These are phyloP conservation scores for Tripterygium wilfordii DNA, from an alignment of 177 flowering plant genomes.

Conservation along the genomic window DNA sequence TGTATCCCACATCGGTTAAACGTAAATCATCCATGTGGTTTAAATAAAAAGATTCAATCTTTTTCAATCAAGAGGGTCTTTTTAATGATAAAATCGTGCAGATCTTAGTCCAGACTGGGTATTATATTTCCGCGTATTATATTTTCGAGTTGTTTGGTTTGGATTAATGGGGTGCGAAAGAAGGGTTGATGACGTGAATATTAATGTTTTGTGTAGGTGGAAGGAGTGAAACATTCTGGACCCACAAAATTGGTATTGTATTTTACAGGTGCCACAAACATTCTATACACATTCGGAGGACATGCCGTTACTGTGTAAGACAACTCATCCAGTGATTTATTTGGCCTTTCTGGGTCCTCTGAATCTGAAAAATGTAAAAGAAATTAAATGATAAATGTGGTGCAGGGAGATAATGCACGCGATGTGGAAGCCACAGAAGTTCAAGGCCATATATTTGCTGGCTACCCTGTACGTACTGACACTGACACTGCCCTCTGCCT, in stretches of 20 bases:
- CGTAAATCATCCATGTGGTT: no score
- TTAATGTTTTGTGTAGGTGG: slow-evolving; percentile 46
- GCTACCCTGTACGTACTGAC: slow-evolving; percentile 90
- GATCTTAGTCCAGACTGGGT: no score
- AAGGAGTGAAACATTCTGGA: slow-evolving; percentile 88
- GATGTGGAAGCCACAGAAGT: slow-evolving; percentile 99
- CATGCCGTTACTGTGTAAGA: slow-evolving; percentile 99
- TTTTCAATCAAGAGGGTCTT: no score
- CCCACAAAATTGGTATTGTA: slow-evolving; percentile 87
- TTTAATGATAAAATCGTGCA: no score
- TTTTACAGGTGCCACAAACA: slow-evolving; percentile 99
- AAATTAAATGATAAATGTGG: no score
- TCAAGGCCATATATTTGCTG: slow-evolving; percentile 81
- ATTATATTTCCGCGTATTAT: no score
- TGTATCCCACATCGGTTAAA: no score
- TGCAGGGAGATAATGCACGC: slow-evolving; percentile 99
- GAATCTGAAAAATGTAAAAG: no score
- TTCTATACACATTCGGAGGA: slow-evolving; percentile 99
- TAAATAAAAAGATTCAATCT: no score
- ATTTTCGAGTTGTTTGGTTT: no score
- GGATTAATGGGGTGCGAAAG: no score
- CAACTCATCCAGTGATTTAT: slow-evolving; percentile 19
- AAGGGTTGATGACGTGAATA: no score
- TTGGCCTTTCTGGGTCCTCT: slow-evolving; percentile 1
- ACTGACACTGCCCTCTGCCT: slow-evolving; percentile 85